Base-by-base conservation (phyloP, 352 stramenopile genomes). In the Globisporangium camurandrum region DNA sequence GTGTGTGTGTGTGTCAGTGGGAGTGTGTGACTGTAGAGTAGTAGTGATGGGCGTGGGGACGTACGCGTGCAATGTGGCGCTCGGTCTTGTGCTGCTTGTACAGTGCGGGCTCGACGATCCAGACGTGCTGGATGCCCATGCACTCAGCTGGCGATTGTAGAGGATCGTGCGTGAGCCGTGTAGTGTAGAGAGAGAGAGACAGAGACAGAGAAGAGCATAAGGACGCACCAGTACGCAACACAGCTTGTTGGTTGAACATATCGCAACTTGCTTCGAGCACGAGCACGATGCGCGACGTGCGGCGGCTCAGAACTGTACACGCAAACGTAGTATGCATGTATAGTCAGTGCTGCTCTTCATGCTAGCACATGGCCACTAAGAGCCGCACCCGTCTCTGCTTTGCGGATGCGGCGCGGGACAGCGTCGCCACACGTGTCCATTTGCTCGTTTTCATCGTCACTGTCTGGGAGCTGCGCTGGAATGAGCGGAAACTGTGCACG, bases 61-160 rank as follows among this genome's bases (percentile, higher is more conserved):
- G n/a, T n/a, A n/a, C n/a, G n/a, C n/a, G n/a, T n/a, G n/a, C 87
- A 41, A 84, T 61, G 51, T 87, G 75, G 33, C 65, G 62, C 47
- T 71, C 62, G 47, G 88, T 88, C 45, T 75, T 51, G 36, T 75
- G 64, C 51, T n/a, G n/a, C n/a, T n/a, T n/a, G n/a, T n/a, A n/a
- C n/a, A n/a, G n/a, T n/a, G n/a, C n/a, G n/a, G n/a, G n/a, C n/a
- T n/a, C n/a, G n/a, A 87, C 75, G 50, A 88, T 66, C 73, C 74
- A 97, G 23, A 98, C 86, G 59, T 96, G 69, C 71, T 97, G 90
- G 5, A 98, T 74, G n/a, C 93, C 93, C n/a, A n/a, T n/a, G n/a
- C n/a, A n/a, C n/a, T n/a, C n/a, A n/a, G n/a, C n/a, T n/a, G n/a
- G n/a, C n/a, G n/a, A n/a, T n/a, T n/a, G n/a, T n/a, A n/a, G 34